Conservation (phyloP, 805 yeast species). For the Hanseniaspora vineae region DNA sequence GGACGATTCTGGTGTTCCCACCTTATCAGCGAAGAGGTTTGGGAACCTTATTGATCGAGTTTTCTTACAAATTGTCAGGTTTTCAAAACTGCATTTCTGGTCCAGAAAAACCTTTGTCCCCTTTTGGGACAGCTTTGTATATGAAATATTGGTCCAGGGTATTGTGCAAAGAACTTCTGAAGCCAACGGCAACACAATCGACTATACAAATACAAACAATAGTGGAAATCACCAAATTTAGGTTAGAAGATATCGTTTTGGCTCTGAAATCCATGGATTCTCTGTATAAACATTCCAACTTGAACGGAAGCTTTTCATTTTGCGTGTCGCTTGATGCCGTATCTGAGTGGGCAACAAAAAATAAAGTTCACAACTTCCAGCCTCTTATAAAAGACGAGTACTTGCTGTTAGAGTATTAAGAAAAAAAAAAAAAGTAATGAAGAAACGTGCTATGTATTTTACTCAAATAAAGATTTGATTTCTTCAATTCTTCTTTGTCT, state of each 20-base stretch:
- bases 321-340: not conserved
- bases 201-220: slow-evolving; percentile 31
- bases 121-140: slow-evolving; percentile 66
- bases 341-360: slow-evolving; percentile 9
- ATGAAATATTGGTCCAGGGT: slow-evolving; percentile 60
- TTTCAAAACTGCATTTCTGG: slow-evolving; percentile 59
- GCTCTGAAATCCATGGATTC: slow-evolving; percentile 46
- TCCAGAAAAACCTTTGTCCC: slow-evolving; percentile 84
- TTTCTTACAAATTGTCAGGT: slow-evolving; percentile 66
- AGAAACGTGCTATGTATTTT: too few species aligned
- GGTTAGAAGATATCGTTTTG: slow-evolving; percentile 46
- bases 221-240: slow-evolving; percentile 46
- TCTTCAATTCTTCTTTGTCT: slow-evolving; percentile 60
- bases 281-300: slow-evolving; percentile 19
- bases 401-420: slow-evolving; percentile 14
- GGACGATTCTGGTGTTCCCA: slow-evolving; percentile 85
- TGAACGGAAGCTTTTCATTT: not conserved
- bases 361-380: slow-evolving; percentile 3
- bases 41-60: slow-evolving; percentile 72
- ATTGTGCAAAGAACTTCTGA: slow-evolving; percentile 31
- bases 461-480: slow-evolving; percentile 52
- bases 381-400: slow-evolving; percentile 15
- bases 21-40: slow-evolving; percentile 72
- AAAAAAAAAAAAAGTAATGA: not conserved
- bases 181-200: slow-evolving; percentile 15